Evolutionary conservation across 2,329 filamentous ascomycete species (phyloP).

Genomic region (Alternaria brassicicola): DNA sequence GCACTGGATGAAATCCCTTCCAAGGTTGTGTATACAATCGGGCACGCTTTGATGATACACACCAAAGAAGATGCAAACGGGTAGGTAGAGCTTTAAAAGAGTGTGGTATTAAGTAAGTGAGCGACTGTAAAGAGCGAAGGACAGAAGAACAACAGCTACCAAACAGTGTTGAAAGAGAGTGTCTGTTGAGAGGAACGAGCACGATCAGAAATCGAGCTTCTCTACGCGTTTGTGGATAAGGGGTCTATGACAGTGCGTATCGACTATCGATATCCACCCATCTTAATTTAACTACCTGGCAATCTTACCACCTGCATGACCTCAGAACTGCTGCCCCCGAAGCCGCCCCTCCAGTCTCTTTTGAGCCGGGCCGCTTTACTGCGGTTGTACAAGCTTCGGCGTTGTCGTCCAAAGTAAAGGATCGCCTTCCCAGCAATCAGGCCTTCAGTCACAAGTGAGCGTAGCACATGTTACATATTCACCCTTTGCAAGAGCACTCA

Average conservation of each 20-base stretch:
- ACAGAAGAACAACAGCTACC: slow-evolving; percentile 25
- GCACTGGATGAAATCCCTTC: slow-evolving; percentile 12
- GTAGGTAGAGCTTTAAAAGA: slow-evolving; percentile 26
- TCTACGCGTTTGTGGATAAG: slow-evolving; percentile 34
- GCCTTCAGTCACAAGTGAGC: slow-evolving; percentile 18
- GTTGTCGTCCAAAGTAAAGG: neutral
- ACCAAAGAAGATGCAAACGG: slow-evolving; percentile 22
- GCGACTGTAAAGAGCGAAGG: slow-evolving; percentile 36
- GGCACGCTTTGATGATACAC: slow-evolving; percentile 19
- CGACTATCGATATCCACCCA: slow-evolving; percentile 43
- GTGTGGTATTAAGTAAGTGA: slow-evolving; percentile 32
- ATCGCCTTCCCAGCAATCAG: neutral
- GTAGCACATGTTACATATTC: slow-evolving; percentile 15
- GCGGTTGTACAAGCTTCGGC: slow-evolving; percentile 26
- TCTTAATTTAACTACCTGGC: slow-evolving; percentile 36
- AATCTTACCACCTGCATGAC: slow-evolving; percentile 44
- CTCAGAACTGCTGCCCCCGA: slow-evolving; percentile 28
- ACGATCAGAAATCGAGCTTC: slow-evolving; percentile 29
- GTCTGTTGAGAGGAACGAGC: slow-evolving; percentile 26
- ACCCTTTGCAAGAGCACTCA: slow-evolving; percentile 21
- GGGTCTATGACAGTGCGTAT: slow-evolving; percentile 22
- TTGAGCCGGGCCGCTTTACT: slow-evolving; percentile 32
- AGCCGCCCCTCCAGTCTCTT: slow-evolving; percentile 33
- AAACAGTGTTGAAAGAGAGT: slow-evolving; percentile 30
- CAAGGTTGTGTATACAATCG: slow-evolving; percentile 16